Conservation (phyloP, 2,329 filamentous ascomycete genomes). For the Colletotrichum paranaense region DNA sequence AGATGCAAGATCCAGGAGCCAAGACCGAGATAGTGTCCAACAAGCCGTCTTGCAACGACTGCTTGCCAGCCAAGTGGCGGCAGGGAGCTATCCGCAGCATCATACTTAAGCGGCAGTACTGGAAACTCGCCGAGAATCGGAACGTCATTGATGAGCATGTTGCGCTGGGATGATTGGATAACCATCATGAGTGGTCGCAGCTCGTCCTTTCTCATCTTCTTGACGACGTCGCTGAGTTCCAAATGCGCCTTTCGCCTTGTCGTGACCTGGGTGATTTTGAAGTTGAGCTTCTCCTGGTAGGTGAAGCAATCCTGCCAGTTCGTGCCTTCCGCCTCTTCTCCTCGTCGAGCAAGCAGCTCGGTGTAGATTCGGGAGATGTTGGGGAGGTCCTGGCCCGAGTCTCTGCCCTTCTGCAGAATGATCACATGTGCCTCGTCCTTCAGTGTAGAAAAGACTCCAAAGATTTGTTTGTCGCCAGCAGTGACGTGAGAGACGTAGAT, state of each 20-base stretch:
- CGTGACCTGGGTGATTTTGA: conserved; percentile 88
- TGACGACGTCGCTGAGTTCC: conserved; percentile 87
- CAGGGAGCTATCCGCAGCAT: conserved; percentile 85
- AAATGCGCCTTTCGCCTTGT: conserved; percentile 90
- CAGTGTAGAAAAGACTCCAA: conserved; percentile 89
- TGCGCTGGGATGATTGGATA: conserved; percentile 88
- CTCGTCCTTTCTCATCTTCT: conserved; percentile 91
- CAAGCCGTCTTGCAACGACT: conserved; percentile 85
- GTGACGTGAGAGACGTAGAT: conserved; percentile 94
- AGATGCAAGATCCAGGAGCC: conserved; percentile 92
- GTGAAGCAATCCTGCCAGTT: conserved; percentile 84
- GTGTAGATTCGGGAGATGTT: conserved; percentile 91
- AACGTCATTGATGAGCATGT: conserved; percentile 85
- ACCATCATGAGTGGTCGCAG: conserved; percentile 84
- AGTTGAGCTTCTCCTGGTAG: conserved; percentile 87
- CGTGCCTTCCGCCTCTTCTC: conserved; percentile 74
- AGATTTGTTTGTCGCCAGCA: conserved; percentile 90
- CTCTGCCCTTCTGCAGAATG: conserved; percentile 85
- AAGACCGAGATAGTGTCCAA: conserved; percentile 92
- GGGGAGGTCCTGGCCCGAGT: conserved; percentile 83
- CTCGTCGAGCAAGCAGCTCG: conserved; percentile 76
- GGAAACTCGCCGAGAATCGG: conserved; percentile 87
- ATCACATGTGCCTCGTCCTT: conserved; percentile 85
- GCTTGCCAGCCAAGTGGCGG: conserved; percentile 95
- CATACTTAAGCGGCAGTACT: conserved; percentile 82